Evolutionary conservation across 108 stramenopile species (phyloP), one percentile per base, ranked within the genome.

Genomic region (Epithemia pelagica): DNA sequence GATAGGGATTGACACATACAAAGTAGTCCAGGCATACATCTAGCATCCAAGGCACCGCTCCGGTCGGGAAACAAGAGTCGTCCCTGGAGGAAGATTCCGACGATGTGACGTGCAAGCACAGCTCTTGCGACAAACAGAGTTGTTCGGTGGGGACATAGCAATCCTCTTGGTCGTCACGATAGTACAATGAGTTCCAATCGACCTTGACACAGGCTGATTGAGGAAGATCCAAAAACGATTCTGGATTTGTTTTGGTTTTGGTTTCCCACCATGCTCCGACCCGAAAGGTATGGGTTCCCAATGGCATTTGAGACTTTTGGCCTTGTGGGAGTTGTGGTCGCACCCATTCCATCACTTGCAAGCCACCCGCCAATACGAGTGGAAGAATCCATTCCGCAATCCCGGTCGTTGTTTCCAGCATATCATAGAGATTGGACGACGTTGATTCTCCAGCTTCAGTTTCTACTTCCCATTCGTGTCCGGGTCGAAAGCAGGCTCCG

Each of bases 11-110:
- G 20, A 25, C 61, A 57, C 81, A 82, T 15, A 60, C 63, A 78
- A 86, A 86, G 52, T 82, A 81, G 65, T 86, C 85, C 51, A 86
- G 67, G 53, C 85, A 86, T 60, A 86, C 73, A 72, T 86, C 85
- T 25, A 86, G 65, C 0, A 62, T 58, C 81, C 79, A 86, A 26
- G 19, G 60, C 22, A 7, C n/a, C n/a, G n/a, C n/a, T n/a, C n/a
- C n/a, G n/a, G n/a, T n/a, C n/a, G n/a, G n/a, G n/a, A n/a, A n/a
- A n/a, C n/a, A n/a, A n/a, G n/a, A n/a, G n/a, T n/a, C n/a, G n/a
- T n/a, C n/a, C n/a, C n/a, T n/a, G 0, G 23, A 2, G 37, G 37
- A 46, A 46, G 5, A 10, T 5, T 10, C 5, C 15, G 37, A 46
- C 15, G 37, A 46, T 15, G 59, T 31, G 0, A 84, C 78, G 19